Conservation (phyloP, 1,139 yeast species). For the Wickerhamomyces sp. region DNA sequence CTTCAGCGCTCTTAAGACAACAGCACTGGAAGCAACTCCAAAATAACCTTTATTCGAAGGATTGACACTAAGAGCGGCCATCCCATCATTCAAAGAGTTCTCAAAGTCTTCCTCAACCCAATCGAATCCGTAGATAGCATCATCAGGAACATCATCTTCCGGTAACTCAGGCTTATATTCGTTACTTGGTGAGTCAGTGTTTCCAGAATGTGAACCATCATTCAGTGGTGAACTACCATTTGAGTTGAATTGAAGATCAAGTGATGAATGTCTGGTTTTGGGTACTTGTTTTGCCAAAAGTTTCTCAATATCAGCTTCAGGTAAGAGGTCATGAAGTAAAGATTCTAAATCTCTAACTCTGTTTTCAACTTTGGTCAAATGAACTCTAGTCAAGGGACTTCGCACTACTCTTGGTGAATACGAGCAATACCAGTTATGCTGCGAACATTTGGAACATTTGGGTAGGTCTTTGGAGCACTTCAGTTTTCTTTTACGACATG, state of each 20-base stretch:
- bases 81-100: slow-evolving; percentile 37
- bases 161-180: slow-evolving; percentile 29
- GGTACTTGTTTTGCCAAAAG: slow-evolving; percentile 22
- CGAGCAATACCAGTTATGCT: slow-evolving; percentile 68
- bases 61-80: slow-evolving; percentile 47
- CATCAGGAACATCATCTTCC: slow-evolving; percentile 36
- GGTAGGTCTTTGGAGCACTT: slow-evolving; percentile 70
- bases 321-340: slow-evolving; percentile 40
- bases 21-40: slow-evolving; percentile 59
- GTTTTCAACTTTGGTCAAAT: slow-evolving; percentile 71
- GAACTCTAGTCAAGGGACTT: slow-evolving; percentile 78
- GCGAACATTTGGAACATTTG: slow-evolving; percentile 68
- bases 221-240: background rate
- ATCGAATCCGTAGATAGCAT: slow-evolving; percentile 45
- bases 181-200: slow-evolving; percentile 14
- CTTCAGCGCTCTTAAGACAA: slow-evolving; percentile 25
- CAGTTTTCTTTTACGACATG: slow-evolving; percentile 43
- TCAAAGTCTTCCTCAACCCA: slow-evolving; percentile 48
- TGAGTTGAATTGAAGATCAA: background rate
- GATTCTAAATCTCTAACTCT: slow-evolving; percentile 52
- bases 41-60: slow-evolving; percentile 53
- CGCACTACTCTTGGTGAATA: slow-evolving; percentile 76
- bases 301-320: slow-evolving; percentile 39
- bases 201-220: background rate
- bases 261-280: slow-evolving; percentile 3